phyloP scores from a whole-genome alignment of 1,284 basidiomycete genomes.

The Meripilus lineatus region DNA sequence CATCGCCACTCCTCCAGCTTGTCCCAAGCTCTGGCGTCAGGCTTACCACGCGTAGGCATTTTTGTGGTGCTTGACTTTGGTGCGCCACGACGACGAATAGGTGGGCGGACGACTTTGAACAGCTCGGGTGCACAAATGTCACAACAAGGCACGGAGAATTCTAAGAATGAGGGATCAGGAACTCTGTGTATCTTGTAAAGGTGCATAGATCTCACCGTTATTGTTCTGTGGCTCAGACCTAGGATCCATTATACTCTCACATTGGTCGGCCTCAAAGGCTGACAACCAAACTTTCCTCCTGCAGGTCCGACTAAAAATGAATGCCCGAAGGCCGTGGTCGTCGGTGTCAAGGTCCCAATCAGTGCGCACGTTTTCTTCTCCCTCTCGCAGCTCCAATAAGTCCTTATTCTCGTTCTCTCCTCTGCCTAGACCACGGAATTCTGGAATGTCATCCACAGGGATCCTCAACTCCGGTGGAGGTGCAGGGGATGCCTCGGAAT shows the following conservation, averaged over 20 bases:
- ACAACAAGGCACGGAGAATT: not conserved
- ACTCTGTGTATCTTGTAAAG: too few relatives aligned
- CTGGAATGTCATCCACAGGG: not conserved
- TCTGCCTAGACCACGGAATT: not conserved
- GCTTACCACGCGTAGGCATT: not conserved
- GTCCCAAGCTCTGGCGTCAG: too few relatives aligned
- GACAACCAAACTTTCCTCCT: not conserved
- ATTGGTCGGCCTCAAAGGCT: not conserved
- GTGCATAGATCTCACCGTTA: too few relatives aligned
- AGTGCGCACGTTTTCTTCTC: not conserved
- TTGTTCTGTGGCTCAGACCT: too few relatives aligned
- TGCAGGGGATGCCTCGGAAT: not conserved
- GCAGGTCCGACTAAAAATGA: not conserved
- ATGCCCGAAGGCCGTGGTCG: not conserved
- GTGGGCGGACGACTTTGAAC: not conserved
- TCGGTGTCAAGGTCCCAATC: not conserved
- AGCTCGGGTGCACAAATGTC: not conserved
- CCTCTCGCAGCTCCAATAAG: too few relatives aligned
- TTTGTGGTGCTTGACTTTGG: not conserved
- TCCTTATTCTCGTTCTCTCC: not conserved
- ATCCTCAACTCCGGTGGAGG: not conserved
- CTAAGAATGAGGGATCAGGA: too few relatives aligned
- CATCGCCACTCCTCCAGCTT: not conserved
- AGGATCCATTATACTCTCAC: too few relatives aligned
- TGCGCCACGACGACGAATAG: not conserved